Conservation (phyloP, 1,284 basidiomycete species). For the Trichosporon faecale region DNA sequence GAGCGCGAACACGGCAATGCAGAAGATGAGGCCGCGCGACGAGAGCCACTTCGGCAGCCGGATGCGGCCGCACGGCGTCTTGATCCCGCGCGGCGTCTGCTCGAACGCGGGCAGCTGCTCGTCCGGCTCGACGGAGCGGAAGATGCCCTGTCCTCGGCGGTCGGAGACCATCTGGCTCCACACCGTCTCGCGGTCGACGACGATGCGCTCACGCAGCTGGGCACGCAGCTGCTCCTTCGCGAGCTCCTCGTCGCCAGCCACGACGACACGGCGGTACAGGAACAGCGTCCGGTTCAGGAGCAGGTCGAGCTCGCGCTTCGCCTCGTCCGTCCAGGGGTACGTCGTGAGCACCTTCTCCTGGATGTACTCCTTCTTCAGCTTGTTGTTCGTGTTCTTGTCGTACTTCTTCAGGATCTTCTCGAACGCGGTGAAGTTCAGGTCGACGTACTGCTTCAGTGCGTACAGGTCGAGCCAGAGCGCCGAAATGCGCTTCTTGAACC, state of each 20-base stretch:
- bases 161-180: constrained; percentile 91
- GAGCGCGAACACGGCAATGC: constrained; percentile 62
- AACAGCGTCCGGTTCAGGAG: constrained; percentile 64
- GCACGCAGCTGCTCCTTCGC: constrained; percentile 80
- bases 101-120: constrained; percentile 59
- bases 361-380: constrained; percentile 81
- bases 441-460: constrained; percentile 87
- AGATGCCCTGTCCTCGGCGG: constrained; percentile 63
- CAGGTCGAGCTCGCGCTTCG: constrained; percentile 65
- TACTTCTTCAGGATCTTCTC: constrained; percentile 98
- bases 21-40: constrained; percentile 61
- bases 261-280: constrained; percentile 83
- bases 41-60: constrained; percentile 58
- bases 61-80: constrained; percentile 63
- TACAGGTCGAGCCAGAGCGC: constrained; percentile 78
- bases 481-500: constrained; percentile 88
- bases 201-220: constrained; percentile 78
- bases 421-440: constrained; percentile 91
- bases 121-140: constrained; percentile 60
- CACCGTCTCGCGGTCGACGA: constrained; percentile 60
- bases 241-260: constrained; percentile 65
- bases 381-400: constrained; percentile 87
- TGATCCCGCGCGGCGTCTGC: constrained; percentile 50
- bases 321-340: constrained; percentile 64
- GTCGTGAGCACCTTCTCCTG: constrained; percentile 68